A percentile compares a stretch with the other conserved stretches of the same genome.
These are phyloP conservation scores for Pythium phragmiticola DNA, from an alignment of 352 stramenopile species.

Conservation along the genomic window DNA sequence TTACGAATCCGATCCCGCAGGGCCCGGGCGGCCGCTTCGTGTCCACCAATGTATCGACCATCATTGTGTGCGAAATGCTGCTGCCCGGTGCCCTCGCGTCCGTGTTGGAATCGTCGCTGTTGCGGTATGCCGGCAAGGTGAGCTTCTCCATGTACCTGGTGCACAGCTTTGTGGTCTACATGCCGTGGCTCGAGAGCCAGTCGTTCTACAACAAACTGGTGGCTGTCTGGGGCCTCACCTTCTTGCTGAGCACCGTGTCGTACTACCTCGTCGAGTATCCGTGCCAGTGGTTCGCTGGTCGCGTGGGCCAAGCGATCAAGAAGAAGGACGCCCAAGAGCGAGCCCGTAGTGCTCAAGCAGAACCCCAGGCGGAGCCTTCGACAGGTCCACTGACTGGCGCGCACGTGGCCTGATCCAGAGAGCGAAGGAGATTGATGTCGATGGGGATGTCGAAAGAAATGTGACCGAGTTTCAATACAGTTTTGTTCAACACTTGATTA, in stretches of 20 bases:
- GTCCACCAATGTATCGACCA: slow-evolving; percentile 22
- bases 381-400: too few relatives aligned
- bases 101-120: slow-evolving; percentile 33
- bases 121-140: slow-evolving; percentile 37
- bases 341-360: background rate
- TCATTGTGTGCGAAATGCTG: slow-evolving; percentile 43
- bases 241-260: slow-evolving; percentile 34
- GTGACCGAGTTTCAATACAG: too few relatives aligned
- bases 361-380: background rate
- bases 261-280: slow-evolving; percentile 48
- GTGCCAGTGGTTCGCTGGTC: slow-evolving; percentile 40
- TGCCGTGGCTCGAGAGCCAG: slow-evolving; percentile 23
- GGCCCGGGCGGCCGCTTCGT: slow-evolving; percentile 22
- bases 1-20: slow-evolving; percentile 25
- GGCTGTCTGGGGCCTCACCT: slow-evolving; percentile 28
- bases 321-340: slow-evolving; percentile 5
- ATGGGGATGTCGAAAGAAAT: too few relatives aligned
- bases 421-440: too few relatives aligned
- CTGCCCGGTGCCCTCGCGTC: slow-evolving; percentile 28
- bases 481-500: too few relatives aligned
- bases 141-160: slow-evolving; percentile 48
- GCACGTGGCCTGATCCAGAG: too few relatives aligned
- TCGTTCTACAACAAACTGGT: slow-evolving; percentile 39
- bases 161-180: slow-evolving; percentile 45
- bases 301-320: slow-evolving; percentile 29